These are phyloP conservation scores for Candolleomyces eurysporus DNA, from an alignment of 768 basidiomycete genomes.

Conservation along the genomic window DNA sequence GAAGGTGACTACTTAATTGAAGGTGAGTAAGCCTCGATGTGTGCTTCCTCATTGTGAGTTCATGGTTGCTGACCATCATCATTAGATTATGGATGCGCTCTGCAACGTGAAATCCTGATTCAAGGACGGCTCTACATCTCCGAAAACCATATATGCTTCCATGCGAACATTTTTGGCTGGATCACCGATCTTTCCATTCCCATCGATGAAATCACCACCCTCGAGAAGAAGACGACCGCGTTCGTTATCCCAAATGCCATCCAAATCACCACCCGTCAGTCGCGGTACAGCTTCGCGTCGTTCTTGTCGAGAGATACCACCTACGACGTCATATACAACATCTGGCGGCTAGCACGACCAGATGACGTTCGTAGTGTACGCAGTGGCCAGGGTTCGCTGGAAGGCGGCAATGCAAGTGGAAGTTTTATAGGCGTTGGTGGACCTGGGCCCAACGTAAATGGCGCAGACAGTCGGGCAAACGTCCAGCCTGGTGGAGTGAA, in stretches of 20 bases:
- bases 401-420: conserved; percentile 21
- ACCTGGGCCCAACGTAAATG: conserved; percentile 13
- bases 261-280: conserved; percentile 76
- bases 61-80: conserved; percentile 1
- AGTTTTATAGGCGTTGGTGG: conserved; percentile 13
- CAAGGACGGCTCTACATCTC: conserved; percentile 97
- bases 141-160: conserved; percentile 99
- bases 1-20: conserved; percentile 98
- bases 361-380: conserved; percentile 44
- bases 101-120: conserved; percentile 94
- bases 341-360: conserved; percentile 90
- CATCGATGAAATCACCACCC: conserved; percentile 77
- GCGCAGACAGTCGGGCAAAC: conserved; percentile 3
- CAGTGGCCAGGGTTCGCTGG: conserved; percentile 34
- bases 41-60: conserved; percentile 8
- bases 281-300: conserved; percentile 92
- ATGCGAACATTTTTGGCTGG: conserved; percentile 99
- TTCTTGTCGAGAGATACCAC: conserved; percentile 96
- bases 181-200: conserved; percentile 90
- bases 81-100: conserved; percentile 94
- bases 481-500: conserved; percentile 9
- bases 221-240: conserved; percentile 98
- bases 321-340: conserved; percentile 92
- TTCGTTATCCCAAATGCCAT: conserved; percentile 98
- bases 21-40: conserved; percentile 48